A percentile compares a stretch with the other conserved stretches of the same genome.
Conservation (phyloP, 352 stramenopile genomes). For the Phytophthora agathidicida region DNA sequence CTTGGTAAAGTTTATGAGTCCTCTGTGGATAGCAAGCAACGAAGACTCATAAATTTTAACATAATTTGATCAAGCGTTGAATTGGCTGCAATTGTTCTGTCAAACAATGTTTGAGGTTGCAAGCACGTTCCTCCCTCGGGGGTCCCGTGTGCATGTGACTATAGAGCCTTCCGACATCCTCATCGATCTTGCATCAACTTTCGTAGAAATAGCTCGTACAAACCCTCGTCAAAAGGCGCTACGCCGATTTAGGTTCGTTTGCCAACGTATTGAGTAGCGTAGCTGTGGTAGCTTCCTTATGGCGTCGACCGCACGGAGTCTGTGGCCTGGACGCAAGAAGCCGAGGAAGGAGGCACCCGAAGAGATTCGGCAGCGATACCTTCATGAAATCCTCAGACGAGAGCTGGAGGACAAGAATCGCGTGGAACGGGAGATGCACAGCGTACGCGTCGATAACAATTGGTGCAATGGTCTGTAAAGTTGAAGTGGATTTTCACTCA, state of each 20-base stretch:
- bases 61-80: no score
- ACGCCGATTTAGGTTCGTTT: no score
- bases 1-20: no score
- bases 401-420: conserved; percentile 45
- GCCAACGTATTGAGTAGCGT: no score
- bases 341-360: conserved; percentile 39
- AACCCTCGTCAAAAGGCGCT: no score
- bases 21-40: no score
- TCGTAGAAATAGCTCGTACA: no score
- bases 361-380: conserved; percentile 46
- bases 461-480: not conserved
- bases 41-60: no score
- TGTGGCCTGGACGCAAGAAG: conserved; percentile 29
- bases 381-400: conserved; percentile 45
- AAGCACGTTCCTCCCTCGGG: conserved; percentile 34
- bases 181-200: conserved; percentile 4
- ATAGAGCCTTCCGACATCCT: conserved; percentile 73
- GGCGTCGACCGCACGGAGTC: not conserved
- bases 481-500: not conserved
- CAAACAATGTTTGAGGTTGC: conserved; percentile 90
- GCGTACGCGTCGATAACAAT: conserved; percentile 27
- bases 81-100: no score
- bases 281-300: no score
- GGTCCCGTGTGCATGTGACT: conserved; percentile 64
- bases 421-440: conserved; percentile 46